These are phyloP conservation scores for Inonotus obliquus DNA, from an alignment of 1,284 basidiomycete species.

Conservation along the genomic window DNA sequence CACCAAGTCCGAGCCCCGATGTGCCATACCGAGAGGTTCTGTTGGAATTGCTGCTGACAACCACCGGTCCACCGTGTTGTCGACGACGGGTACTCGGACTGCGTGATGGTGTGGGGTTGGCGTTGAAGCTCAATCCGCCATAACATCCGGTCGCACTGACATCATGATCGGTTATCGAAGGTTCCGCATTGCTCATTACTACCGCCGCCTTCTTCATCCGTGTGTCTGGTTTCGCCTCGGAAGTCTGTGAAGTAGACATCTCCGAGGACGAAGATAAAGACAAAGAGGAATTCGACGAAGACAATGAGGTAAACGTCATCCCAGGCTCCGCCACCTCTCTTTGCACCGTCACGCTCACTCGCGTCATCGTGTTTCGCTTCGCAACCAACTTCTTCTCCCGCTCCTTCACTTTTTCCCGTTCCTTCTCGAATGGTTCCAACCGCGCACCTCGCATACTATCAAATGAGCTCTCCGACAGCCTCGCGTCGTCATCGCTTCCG, in stretches of 20 bases:
- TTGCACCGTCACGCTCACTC: slow-evolving; percentile 16
- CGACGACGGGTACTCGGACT: not conserved
- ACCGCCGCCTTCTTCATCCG: not conserved
- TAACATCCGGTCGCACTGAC: not conserved
- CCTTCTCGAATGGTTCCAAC: not conserved
- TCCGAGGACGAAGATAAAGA: not conserved
- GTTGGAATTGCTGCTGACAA: not conserved
- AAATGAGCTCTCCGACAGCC: not conserved
- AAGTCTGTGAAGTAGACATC: not conserved
- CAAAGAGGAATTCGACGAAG: not conserved
- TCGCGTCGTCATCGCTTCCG: not conserved
- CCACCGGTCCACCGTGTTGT: not conserved
- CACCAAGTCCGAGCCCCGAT: not conserved
- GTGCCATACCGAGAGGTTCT: not conserved
- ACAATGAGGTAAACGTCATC: not conserved
- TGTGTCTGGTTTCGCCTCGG: not conserved
- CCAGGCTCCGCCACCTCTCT: slow-evolving; percentile 4
- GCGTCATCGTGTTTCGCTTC: not conserved
- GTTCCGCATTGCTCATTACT: not conserved
- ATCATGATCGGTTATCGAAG: not conserved
- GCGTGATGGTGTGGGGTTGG: not conserved
- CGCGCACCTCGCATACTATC: not conserved
- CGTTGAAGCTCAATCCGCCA: not conserved
- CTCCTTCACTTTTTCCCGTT: not conserved
- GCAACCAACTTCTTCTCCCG: not conserved